phyloP scores from a whole-genome alignment of 73 alveolate genomes.

The Uronychia binucleata region DNA sequence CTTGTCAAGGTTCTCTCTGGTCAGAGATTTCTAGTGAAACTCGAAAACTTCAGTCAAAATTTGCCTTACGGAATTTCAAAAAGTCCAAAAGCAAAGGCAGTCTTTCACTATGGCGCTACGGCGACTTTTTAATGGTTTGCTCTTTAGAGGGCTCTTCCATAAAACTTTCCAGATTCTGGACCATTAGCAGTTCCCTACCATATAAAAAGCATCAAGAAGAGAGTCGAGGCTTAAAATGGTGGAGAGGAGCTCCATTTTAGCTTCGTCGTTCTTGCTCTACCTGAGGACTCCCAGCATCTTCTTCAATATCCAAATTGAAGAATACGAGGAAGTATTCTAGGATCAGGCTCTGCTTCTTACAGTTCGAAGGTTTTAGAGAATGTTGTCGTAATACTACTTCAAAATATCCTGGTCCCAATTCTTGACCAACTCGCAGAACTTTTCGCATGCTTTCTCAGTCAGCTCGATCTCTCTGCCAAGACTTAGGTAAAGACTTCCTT shows the following conservation, averaged over 20 bases:
- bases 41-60: not conserved
- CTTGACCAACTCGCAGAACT: conserved; percentile 9
- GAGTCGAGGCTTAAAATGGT: not conserved
- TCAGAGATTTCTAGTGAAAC: not conserved
- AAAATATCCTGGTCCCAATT: not conserved
- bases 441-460: conserved; percentile 22
- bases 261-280: not conserved
- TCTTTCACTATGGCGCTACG: not conserved
- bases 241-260: not conserved
- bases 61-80: not conserved
- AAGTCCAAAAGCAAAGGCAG: not conserved
- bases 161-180: not conserved
- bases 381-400: not conserved
- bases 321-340: not conserved
- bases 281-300: not conserved
- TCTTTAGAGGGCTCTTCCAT: not conserved
- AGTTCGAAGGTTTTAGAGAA: conserved; percentile 1
- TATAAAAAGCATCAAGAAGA: not conserved
- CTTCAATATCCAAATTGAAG: not conserved
- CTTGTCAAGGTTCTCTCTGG: conserved; percentile 10
- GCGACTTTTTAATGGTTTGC: too few species aligned
- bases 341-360: not conserved
- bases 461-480: conserved; percentile 1
- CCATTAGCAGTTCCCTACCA: not conserved
- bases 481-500: not conserved